phyloP scores from a whole-genome alignment of 345 rosid species.

The Reutealis trisperma region DNA sequence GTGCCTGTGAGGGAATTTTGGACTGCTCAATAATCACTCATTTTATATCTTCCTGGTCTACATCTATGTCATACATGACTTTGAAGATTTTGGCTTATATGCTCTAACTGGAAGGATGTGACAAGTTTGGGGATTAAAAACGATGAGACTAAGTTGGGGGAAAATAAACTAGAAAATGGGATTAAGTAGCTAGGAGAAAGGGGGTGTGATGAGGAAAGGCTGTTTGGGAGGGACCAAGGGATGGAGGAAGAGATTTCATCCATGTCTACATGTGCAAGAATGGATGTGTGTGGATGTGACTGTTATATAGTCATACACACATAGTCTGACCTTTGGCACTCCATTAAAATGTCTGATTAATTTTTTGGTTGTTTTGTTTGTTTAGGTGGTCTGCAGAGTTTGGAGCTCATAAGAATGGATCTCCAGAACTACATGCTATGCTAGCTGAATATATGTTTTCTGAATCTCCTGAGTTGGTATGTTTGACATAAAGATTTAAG shows the following conservation, averaged over 20 bases:
- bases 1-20: not conserved
- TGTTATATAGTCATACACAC: not conserved
- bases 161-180: not conserved
- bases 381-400: constrained; percentile 90
- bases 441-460: constrained; percentile 85
- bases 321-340: not conserved
- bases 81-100: not conserved
- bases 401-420: constrained; percentile 67
- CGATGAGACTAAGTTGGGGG: not conserved
- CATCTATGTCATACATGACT: not conserved
- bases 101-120: not conserved
- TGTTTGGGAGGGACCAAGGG: not conserved
- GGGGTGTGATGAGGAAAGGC: not conserved
- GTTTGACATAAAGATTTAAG: constrained; percentile 27
- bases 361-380: constrained; percentile 17
- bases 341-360: constrained; percentile 8
- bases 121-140: no score
- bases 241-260: not conserved
- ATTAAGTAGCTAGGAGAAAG: not conserved
- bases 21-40: not conserved
- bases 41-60: not conserved
- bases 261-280: not conserved
- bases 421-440: constrained; percentile 79
- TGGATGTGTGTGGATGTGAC: not conserved
- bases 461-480: constrained; percentile 88